Percentiles rank a stretch among this genome's conserved stretches.
Evolutionary conservation across 208 protist genomes (phyloP).

Genomic region (Leishmania tarentolae): DNA sequence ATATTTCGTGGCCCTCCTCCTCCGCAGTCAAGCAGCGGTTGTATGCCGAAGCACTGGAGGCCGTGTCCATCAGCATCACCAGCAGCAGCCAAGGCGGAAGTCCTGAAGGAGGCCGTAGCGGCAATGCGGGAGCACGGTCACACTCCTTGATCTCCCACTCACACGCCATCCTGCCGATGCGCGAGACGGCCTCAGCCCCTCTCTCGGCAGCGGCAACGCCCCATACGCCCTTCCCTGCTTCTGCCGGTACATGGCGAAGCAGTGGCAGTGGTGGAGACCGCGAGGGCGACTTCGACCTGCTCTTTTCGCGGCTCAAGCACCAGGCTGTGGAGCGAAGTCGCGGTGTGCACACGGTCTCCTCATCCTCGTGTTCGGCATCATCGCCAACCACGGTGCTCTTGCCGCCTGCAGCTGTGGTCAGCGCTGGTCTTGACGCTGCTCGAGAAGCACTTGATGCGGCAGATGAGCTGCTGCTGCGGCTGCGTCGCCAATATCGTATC

Average conservation of each 20-base stretch:
- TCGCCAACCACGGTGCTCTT: background rate
- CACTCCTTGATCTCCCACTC: constrained; percentile 9
- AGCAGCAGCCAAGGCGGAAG: background rate
- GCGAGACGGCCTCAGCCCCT: background rate
- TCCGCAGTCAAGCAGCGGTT: background rate
- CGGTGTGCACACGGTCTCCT: background rate
- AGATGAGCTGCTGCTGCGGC: constrained; percentile 16
- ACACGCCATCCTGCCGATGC: constrained; percentile 9
- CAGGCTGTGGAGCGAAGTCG: constrained; percentile 21
- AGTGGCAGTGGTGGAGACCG: background rate
- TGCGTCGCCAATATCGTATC: constrained; percentile 18
- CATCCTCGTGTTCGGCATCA: constrained; percentile 1
- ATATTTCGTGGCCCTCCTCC: background rate
- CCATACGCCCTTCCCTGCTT: background rate
- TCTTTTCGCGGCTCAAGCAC: constrained; percentile 29
- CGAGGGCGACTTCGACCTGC: constrained; percentile 20
- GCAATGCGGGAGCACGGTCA: background rate
- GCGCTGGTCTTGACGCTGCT: constrained; percentile 14
- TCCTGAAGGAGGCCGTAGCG: background rate
- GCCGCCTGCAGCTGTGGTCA: background rate
- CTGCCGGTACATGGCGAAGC: background rate
- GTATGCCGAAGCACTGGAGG: background rate
- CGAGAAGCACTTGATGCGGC: constrained; percentile 21
- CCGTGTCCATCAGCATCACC: background rate
- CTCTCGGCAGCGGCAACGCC: background rate